These are phyloP conservation scores for Acanthamoeba rhysodes DNA, from an alignment of 208 protist species.

Conservation along the genomic window DNA sequence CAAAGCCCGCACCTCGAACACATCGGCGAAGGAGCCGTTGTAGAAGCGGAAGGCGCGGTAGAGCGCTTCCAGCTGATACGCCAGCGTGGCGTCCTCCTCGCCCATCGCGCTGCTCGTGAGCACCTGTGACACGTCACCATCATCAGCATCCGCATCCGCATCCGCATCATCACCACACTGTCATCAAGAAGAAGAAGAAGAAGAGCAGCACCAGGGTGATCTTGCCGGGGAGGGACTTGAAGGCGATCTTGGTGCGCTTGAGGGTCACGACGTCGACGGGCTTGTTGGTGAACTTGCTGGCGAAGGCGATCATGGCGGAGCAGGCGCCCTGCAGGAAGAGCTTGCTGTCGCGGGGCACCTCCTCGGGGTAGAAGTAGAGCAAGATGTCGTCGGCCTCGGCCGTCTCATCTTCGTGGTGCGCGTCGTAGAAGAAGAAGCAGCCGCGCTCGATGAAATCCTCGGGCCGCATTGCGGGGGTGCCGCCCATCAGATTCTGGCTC, in stretches of 20 bases:
- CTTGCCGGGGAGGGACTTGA: conserved; percentile 57
- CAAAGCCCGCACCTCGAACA: neutral
- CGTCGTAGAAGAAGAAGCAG: conserved; percentile 74
- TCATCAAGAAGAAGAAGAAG: too few species aligned
- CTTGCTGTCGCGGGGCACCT: conserved; percentile 57
- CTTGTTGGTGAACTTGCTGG: conserved; percentile 64
- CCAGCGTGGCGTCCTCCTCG: conserved; percentile 59
- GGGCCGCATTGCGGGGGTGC: neutral
- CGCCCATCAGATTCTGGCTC: neutral
- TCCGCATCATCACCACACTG: neutral
- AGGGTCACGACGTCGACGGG: conserved; percentile 57
- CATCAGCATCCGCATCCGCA: neutral
- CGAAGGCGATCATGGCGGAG: conserved; percentile 65
- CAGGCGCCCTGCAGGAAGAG: conserved; percentile 70
- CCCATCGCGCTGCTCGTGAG: conserved; percentile 9
- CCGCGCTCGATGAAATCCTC: conserved; percentile 23
- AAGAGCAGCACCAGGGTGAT: conserved; percentile 36
- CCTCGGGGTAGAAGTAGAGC: conserved; percentile 73
- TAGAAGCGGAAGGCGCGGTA: conserved; percentile 70
- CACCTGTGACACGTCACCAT: neutral
- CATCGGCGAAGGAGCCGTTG: conserved; percentile 68
- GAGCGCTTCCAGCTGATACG: conserved; percentile 58
- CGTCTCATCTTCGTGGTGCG: conserved; percentile 51
- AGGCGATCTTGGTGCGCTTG: conserved; percentile 69
- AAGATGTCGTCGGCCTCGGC: conserved; percentile 70